Evolutionary conservation across 306 rosid species (phyloP).

Genomic region (Trifolium pratense): DNA sequence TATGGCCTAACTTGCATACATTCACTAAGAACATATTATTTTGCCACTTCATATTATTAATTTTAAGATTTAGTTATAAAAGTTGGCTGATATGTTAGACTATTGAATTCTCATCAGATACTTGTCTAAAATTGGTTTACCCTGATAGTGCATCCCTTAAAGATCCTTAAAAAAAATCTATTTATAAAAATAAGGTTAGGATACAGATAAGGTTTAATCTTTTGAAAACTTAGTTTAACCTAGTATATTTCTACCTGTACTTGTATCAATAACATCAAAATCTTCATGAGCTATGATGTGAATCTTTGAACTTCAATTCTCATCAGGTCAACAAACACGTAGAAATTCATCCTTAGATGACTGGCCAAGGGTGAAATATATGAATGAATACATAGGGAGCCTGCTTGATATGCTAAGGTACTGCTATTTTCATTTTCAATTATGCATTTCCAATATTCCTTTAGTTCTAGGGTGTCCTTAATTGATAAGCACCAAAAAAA

Average conservation of each 20-base stretch:
- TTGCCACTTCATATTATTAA: too few relatives aligned
- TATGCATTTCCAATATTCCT: background rate
- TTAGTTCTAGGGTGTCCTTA: slow-evolving; percentile 1
- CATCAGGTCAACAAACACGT: slow-evolving; percentile 58
- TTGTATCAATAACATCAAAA: background rate
- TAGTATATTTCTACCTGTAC: background rate
- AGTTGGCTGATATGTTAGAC: too few relatives aligned
- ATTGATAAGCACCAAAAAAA: too few relatives aligned
- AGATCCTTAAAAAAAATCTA: too few relatives aligned
- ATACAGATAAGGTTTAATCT: background rate
- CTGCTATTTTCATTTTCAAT: slow-evolving; percentile 9
- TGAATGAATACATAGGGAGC: slow-evolving; percentile 51
- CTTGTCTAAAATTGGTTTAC: too few relatives aligned
- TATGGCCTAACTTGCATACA: too few relatives aligned
- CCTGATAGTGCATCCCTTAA: too few relatives aligned
- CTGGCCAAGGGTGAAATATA: slow-evolving; percentile 53
- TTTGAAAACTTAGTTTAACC: background rate
- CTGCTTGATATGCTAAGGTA: slow-evolving; percentile 66
- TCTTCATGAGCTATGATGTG: background rate
- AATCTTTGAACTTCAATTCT: background rate
- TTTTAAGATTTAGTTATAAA: too few relatives aligned
- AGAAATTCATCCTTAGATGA: slow-evolving; percentile 67
- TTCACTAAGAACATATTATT: too few relatives aligned
- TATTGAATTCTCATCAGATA: too few relatives aligned
- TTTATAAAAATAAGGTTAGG: background rate